phyloP scores from a whole-genome alignment of 225 moss, liverwort and hornwort species.

The Physcomitrium patens region DNA sequence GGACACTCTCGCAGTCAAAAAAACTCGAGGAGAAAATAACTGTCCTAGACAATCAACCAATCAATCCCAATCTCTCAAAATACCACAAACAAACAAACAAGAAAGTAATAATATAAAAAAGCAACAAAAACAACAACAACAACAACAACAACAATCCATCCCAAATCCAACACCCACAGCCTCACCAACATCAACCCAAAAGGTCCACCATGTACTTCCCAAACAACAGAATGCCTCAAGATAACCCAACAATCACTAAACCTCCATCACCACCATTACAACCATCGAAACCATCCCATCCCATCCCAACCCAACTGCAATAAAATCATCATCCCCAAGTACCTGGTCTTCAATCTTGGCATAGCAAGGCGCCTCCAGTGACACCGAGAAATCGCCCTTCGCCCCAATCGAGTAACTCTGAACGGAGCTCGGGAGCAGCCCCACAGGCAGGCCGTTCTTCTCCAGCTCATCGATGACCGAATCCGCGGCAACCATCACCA shows the following conservation, averaged over 20 bases:
- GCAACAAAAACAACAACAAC: too few relatives aligned
- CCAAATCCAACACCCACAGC: too few relatives aligned
- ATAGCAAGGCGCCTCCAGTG: slow-evolving; percentile 58
- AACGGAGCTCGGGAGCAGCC: slow-evolving; percentile 73
- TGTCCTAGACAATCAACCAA: not conserved
- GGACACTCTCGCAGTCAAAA: not conserved
- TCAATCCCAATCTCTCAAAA: too few relatives aligned
- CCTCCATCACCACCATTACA: not conserved
- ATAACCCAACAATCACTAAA: not conserved
- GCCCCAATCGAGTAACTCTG: slow-evolving; percentile 49
- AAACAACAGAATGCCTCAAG: too few relatives aligned
- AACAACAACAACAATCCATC: not conserved
- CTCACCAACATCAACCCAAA: too few relatives aligned
- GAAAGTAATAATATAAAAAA: not conserved
- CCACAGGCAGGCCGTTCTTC: slow-evolving; percentile 76
- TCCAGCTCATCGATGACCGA: slow-evolving; percentile 64
- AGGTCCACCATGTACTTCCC: too few relatives aligned
- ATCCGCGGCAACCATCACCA: slow-evolving; percentile 19
- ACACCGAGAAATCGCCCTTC: slow-evolving; percentile 65
- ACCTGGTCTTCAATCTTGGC: slow-evolving; percentile 69
- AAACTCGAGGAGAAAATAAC: not conserved
- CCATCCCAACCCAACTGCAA: too few relatives aligned
- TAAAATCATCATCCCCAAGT: not conserved
- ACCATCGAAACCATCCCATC: not conserved
- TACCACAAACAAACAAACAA: not conserved